A percentile compares a stretch with the other conserved stretches of the same genome.
Conservation (phyloP, 305 asterid species). For the Solanum hybrid region DNA sequence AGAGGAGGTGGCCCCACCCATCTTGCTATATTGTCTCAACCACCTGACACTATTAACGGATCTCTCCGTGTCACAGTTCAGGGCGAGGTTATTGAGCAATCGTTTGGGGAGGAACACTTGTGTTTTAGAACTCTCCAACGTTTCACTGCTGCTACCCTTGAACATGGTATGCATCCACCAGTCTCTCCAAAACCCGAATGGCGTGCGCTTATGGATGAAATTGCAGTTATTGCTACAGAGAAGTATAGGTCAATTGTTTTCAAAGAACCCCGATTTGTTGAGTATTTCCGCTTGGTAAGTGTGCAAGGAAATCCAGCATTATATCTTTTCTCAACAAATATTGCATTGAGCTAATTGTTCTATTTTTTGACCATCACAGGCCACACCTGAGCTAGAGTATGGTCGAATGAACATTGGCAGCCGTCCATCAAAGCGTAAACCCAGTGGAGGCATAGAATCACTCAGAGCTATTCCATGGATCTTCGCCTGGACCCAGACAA, state of each 20-base stretch:
- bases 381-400: conserved; percentile 50
- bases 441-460: conserved; percentile 54
- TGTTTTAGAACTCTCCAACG: conserved; percentile 52
- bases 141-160: conserved; percentile 46
- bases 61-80: conserved; percentile 48
- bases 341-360: not conserved
- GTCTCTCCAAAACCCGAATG: conserved; percentile 46
- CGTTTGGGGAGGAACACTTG: conserved; percentile 51
- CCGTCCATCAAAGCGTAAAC: conserved; percentile 49
- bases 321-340: not conserved
- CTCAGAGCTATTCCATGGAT: conserved; percentile 63
- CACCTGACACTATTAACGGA: conserved; percentile 44
- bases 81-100: conserved; percentile 53
- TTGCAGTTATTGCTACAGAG: conserved; percentile 34
- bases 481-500: conserved; percentile 51
- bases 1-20: conserved; percentile 59
- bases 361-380: conserved; percentile 14
- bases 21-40: conserved; percentile 54
- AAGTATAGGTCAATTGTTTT: conserved; percentile 41
- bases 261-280: conserved; percentile 50
- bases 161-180: conserved; percentile 49
- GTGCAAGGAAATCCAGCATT: not conserved
- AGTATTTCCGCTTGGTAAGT: conserved; percentile 53
- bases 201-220: conserved; percentile 47
- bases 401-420: conserved; percentile 55